Conservation (phyloP, 768 basidiomycete species). For the Punctularia strigosozonata region DNA sequence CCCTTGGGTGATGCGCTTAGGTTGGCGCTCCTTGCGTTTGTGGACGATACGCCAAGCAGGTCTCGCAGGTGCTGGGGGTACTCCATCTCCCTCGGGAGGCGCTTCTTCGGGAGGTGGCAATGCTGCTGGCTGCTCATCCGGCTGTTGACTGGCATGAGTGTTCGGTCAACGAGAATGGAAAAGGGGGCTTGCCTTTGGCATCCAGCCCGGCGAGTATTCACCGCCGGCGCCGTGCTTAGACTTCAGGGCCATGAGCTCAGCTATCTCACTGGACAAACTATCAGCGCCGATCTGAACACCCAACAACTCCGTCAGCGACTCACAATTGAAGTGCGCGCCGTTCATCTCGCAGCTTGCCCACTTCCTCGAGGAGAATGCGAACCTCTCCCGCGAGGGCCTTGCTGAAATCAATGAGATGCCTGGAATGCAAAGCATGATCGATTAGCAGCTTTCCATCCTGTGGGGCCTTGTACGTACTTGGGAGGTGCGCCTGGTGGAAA, state of each 20-base stretch:
- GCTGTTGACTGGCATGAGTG: conserved; percentile 9
- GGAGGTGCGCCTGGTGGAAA: no score
- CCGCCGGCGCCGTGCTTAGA: conserved; percentile 75
- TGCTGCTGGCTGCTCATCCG: conserved; percentile 16
- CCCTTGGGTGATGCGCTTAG: conserved; percentile 29
- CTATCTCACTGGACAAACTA: conserved; percentile 50
- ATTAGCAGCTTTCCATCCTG: not conserved
- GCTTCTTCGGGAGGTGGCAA: conserved; percentile 12
- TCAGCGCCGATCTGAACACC: no score
- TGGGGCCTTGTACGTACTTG: no score
- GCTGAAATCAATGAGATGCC: conserved; percentile 15
- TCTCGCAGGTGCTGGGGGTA: conserved; percentile 35
- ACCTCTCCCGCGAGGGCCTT: not conserved
- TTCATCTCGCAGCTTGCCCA: no score
- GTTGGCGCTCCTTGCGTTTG: conserved; percentile 47
- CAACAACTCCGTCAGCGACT: no score
- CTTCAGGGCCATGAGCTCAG: conserved; percentile 73
- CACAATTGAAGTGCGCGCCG: no score
- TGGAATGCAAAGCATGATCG: conserved; percentile 8
- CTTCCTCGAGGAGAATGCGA: no score
- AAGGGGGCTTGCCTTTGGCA: conserved; percentile 34
- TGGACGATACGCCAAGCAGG: conserved; percentile 70
- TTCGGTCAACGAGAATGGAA: conserved; percentile 3
- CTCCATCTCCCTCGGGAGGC: conserved; percentile 28
- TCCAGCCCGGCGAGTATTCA: conserved; percentile 69